Percentiles rank a stretch among this genome's conserved stretches.
Conservation (phyloP, 192 early-diverging fungal genomes). For the Mortierella antarctica region DNA sequence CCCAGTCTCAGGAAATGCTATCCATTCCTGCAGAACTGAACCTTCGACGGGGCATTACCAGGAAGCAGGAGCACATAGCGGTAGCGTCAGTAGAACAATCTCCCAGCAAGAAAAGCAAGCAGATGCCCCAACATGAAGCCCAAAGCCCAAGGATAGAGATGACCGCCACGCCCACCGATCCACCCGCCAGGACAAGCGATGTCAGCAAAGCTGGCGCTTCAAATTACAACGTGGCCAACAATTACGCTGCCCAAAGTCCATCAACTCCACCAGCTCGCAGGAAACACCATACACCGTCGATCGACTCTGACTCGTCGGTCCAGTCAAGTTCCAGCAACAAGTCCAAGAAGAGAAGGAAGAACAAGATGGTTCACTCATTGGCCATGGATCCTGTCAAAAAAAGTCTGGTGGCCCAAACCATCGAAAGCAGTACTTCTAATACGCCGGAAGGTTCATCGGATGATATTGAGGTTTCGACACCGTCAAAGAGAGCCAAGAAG, state of each 20-base stretch:
- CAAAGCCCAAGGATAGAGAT: neutral
- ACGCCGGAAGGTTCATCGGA: constrained; percentile 20
- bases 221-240: neutral
- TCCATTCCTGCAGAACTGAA: constrained; percentile 25
- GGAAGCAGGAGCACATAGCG: constrained; percentile 21
- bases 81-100: neutral
- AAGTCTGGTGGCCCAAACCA: neutral
- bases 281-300: neutral
- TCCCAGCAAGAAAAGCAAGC: constrained; percentile 10
- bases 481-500: neutral
- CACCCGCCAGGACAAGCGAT: neutral
- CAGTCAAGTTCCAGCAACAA: neutral
- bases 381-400: constrained; percentile 7
- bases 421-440: neutral
- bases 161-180: too few species aligned
- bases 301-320: constrained; percentile 2
- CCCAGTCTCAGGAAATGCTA: constrained; percentile 29
- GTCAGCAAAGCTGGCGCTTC: neutral
- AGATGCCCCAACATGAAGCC: neutral
- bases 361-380: constrained; percentile 9
- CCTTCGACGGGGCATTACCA: neutral
- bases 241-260: neutral
- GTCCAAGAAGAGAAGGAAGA: constrained; percentile 8
- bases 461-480: constrained; percentile 6
- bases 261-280: neutral